Conservation (phyloP, 2,329 filamentous ascomycete genomes). For the Dactylella cylindrospora region DNA sequence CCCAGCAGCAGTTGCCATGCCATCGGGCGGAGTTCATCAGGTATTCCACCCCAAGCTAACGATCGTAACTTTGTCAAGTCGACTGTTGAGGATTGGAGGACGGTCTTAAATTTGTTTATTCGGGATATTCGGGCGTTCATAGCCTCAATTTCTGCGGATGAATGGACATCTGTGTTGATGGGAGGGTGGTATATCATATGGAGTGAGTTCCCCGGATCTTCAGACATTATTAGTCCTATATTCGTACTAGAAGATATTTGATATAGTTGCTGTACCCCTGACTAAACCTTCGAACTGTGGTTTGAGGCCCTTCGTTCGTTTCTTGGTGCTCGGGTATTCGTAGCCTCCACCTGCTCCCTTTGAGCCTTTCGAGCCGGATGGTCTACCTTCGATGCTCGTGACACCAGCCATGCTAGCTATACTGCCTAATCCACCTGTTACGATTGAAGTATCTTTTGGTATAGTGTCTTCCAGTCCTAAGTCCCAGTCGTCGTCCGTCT, state of each 20-base stretch:
- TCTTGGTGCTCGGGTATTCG: conserved; percentile 46
- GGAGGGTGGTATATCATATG: conserved; percentile 89
- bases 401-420: conserved; percentile 42
- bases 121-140: conserved; percentile 84
- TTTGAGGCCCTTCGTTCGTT: conserved; percentile 79
- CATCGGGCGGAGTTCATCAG: conserved; percentile 93
- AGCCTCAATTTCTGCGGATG: conserved; percentile 70
- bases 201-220: conserved; percentile 84
- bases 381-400: conserved; percentile 39
- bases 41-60: conserved; percentile 90
- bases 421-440: conserved; percentile 34
- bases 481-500: conserved; percentile 80
- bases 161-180: conserved; percentile 66
- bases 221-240: neutral
- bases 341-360: conserved; percentile 32
- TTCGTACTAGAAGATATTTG: neutral
- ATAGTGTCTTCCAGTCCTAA: conserved; percentile 66
- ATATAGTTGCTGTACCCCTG: conserved; percentile 64
- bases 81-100: conserved; percentile 88
- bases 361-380: conserved; percentile 22
- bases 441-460: conserved; percentile 11
- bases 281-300: conserved; percentile 98
- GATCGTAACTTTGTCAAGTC: conserved; percentile 79
- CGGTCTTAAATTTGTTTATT: conserved; percentile 98
- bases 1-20: conserved; percentile 97